Conservation (phyloP, 192 early-diverging fungal species). For the Coemansia sp. region DNA sequence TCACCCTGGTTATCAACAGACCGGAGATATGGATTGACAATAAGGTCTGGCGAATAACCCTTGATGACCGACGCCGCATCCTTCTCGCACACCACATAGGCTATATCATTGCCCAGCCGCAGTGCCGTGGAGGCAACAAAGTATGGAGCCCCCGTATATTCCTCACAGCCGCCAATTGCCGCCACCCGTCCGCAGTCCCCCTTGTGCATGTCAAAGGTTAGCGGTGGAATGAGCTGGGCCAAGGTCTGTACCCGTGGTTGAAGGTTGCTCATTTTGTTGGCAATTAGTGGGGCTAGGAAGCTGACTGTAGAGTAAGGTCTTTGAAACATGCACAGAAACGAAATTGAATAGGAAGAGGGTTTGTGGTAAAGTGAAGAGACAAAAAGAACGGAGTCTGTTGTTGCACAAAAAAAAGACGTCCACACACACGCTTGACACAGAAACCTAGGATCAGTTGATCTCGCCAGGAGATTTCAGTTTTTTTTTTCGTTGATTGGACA, state of each 20-base stretch:
- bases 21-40: slow-evolving; percentile 85
- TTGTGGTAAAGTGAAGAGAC: not conserved
- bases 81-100: slow-evolving; percentile 80
- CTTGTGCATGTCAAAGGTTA: slow-evolving; percentile 37
- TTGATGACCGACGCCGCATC: slow-evolving; percentile 75
- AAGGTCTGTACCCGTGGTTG: slow-evolving; percentile 39
- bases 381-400: not conserved
- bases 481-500: too few species aligned
- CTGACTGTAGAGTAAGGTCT: slow-evolving; percentile 32
- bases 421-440: too few species aligned
- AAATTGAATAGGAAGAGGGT: too few species aligned
- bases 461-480: too few species aligned
- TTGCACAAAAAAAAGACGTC: not conserved
- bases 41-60: slow-evolving; percentile 77
- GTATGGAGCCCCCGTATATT: slow-evolving; percentile 89
- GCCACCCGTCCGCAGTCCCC: slow-evolving; percentile 42
- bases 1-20: slow-evolving; percentile 19
- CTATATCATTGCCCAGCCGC: slow-evolving; percentile 73
- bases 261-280: slow-evolving; percentile 37
- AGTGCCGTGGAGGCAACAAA: slow-evolving; percentile 52
- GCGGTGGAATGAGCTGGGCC: slow-evolving; percentile 39
- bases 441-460: not conserved
- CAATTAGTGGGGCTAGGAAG: slow-evolving; percentile 37
- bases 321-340: slow-evolving; percentile 3
- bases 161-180: slow-evolving; percentile 38